Evolutionary conservation across 208 protist genomes (phyloP).

Genomic region (Crithidia thermophila): DNA sequence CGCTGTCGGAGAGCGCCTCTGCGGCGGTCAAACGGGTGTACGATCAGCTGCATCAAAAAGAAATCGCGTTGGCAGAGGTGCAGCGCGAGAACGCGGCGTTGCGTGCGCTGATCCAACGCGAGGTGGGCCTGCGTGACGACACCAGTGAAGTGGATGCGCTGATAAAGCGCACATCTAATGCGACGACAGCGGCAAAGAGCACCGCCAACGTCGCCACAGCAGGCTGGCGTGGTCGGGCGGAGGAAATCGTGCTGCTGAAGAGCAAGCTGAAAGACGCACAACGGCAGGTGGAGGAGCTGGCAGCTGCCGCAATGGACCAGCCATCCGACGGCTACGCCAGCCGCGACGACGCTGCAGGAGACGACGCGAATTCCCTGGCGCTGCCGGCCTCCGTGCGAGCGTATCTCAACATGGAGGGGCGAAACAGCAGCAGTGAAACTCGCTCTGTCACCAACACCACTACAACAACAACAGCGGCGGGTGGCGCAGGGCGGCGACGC

Average conservation of each 20-base stretch:
- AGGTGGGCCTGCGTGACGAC: conserved; percentile 54
- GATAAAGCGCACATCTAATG: conserved; percentile 23
- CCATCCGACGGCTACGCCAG: background rate
- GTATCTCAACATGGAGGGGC: conserved; percentile 1
- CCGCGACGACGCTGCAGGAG: background rate
- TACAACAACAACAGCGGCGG: conserved; percentile 12
- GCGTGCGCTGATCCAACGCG: conserved; percentile 49
- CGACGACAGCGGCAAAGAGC: background rate
- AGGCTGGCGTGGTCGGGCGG: conserved; percentile 69
- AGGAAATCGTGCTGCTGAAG: conserved; percentile 76
- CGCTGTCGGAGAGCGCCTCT: conserved; percentile 13
- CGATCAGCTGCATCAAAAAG: conserved; percentile 49
- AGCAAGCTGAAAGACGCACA: conserved; percentile 69
- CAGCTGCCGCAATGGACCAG: background rate
- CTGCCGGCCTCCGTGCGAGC: conserved; percentile 19
- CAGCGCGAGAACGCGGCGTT: conserved; percentile 58
- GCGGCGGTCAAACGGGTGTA: conserved; percentile 49
- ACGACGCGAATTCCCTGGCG: background rate
- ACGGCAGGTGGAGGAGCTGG: conserved; percentile 22
- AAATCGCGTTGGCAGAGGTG: conserved; percentile 53
- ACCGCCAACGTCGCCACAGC: background rate
- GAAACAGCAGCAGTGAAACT: background rate
- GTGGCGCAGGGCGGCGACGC: conserved; percentile 14
- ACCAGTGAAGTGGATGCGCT: conserved; percentile 44
- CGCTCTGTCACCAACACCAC: conserved; percentile 3